Evolutionary conservation across 2,329 filamentous ascomycete species (phyloP), one percentile per base, ranked within the genome.

Genomic region (Penicillium capsulatum): DNA sequence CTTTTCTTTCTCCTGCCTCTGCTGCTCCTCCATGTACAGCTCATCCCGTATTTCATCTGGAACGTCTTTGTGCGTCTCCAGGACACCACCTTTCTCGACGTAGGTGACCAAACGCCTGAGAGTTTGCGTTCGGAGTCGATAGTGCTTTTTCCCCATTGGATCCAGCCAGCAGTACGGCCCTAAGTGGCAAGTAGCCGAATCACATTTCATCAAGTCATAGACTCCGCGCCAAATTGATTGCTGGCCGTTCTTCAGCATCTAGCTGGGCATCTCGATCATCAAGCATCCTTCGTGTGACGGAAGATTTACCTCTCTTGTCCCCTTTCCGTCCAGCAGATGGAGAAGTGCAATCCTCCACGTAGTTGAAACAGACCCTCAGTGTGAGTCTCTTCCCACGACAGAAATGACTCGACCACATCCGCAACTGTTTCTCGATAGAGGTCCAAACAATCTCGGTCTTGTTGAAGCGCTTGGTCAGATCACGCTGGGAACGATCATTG

Each of bases 251-350:
- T 31, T 50, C 31, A 16, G 41, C 28, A 34, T 44, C 31, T 8
- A 50, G 38, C 29, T 45, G 17, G 2, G 35, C 34, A 17, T 47
- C 39, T 24, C 40, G 24, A 4, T 44, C 33, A n/a, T 27, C 36
- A 9, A 44, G 42, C 36, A 48, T 48, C 17, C 35, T 39, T 29
- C 36, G 24, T 7, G 35, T 48, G 14, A 42, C 38, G 2, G 40
- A 51, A n/a, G 35, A 40, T 34, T 40, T 42, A 16, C 38, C 45
- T 45, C 41, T 36, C 19, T 47, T 48, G 2, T 43, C 42, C 11
- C 42, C 34, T 29, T 36, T 38, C 27, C 22, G 26, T n/a, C 31
- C 29, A 16, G 31, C 13, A 20, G 37, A 14, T 16, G 5, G 32
- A 34, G 38, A 36, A 34, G 20, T 17, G 13, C 19, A 22, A 15